Percentiles rank a stretch among this genome's conserved stretches.
These are phyloP conservation scores for Galerina sulciceps DNA, from an alignment of 768 basidiomycete genomes.

Conservation along the genomic window DNA sequence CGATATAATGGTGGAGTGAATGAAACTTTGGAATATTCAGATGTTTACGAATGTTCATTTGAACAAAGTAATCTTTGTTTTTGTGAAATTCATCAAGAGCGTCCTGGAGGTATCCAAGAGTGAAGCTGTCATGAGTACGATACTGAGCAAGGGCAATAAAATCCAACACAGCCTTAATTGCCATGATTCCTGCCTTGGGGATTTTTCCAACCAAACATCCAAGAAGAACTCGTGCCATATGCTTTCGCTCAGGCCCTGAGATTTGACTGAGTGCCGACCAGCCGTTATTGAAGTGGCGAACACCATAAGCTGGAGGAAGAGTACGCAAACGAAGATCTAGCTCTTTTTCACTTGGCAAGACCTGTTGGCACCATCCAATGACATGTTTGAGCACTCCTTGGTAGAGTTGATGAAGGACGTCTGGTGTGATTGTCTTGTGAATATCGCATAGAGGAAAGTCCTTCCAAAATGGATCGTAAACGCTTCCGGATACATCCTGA, in stretches of 20 bases:
- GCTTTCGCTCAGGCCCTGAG: conserved; percentile 41
- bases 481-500: conserved; percentile 4
- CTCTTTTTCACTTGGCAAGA: not conserved
- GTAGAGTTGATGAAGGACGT: conserved; percentile 20
- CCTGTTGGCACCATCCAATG: conserved; percentile 7
- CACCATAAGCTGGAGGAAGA: conserved; percentile 33
- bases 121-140: conserved; percentile 24
- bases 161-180: conserved; percentile 27
- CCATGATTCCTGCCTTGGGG: conserved; percentile 9
- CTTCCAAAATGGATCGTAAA: conserved; percentile 17
- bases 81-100: conserved; percentile 12
- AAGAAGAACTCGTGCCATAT: conserved; percentile 33
- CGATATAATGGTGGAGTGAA: conserved; percentile 20
- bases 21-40: conserved; percentile 38
- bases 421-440: conserved; percentile 15
- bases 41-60: conserved; percentile 22
- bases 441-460: conserved; percentile 17
- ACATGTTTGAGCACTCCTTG: conserved; percentile 20
- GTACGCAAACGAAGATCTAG: conserved; percentile 28
- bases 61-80: conserved; percentile 12
- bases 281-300: conserved; percentile 42
- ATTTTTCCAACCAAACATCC: conserved; percentile 26
- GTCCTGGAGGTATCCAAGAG: conserved; percentile 12
- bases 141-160: conserved; percentile 36
- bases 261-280: conserved; percentile 42